phyloP scores from a whole-genome alignment of 345 rosid species.

The Acer campestre region DNA sequence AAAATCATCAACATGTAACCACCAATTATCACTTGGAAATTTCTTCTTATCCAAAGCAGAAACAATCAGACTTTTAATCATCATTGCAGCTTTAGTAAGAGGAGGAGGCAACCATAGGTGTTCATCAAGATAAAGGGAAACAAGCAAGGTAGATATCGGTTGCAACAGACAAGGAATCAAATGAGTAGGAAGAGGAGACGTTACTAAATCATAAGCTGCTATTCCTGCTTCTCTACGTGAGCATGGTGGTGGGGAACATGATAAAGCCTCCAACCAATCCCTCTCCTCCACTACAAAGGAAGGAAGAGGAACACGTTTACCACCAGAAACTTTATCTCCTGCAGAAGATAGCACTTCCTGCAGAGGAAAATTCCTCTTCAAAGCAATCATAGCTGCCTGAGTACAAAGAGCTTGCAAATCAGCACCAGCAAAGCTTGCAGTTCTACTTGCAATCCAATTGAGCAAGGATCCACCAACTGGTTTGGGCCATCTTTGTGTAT shows the following conservation, averaged over 20 bases:
- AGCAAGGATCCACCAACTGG: constrained; percentile 80
- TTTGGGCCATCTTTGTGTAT: constrained; percentile 92
- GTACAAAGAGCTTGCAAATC: constrained; percentile 98
- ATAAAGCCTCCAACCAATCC: constrained; percentile 96
- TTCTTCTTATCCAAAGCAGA: constrained; percentile 60
- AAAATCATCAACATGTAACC: constrained; percentile 56
- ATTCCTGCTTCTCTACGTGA: constrained; percentile 95
- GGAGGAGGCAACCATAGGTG: constrained; percentile 76
- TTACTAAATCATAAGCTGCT: constrained; percentile 72
- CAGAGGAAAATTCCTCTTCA: constrained; percentile 94
- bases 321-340: constrained; percentile 47
- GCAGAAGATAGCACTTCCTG: constrained; percentile 79
- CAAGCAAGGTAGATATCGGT: constrained; percentile 71
- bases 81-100: constrained; percentile 61
- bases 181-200: constrained; percentile 84
- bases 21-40: constrained; percentile 59
- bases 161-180: constrained; percentile 75
- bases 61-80: constrained; percentile 57
- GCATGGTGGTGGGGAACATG: constrained; percentile 90
- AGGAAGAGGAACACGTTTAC: constrained; percentile 76
- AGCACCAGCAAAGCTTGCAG: constrained; percentile 97
- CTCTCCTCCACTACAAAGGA: constrained; percentile 78
- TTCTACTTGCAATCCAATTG: constrained; percentile 80
- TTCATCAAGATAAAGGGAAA: constrained; percentile 79
- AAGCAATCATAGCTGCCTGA: constrained; percentile 83